Evolutionary conservation across 352 stramenopile genomes (phyloP).

Genomic region (Salisapilia sapeloensis): DNA sequence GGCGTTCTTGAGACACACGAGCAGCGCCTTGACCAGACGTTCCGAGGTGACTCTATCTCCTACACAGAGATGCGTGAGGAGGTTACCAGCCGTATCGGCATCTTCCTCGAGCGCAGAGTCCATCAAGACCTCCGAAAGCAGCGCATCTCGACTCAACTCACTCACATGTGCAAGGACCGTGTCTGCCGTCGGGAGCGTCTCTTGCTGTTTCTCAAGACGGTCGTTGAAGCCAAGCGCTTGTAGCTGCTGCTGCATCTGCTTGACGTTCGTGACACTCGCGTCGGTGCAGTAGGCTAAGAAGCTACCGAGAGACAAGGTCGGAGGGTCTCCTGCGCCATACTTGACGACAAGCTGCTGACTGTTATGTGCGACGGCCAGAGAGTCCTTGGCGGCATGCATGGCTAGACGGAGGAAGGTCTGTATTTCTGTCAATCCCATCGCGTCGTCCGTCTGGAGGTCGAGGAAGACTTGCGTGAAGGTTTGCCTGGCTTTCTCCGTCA

Average conservation of each 20-base stretch:
- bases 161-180: constrained; percentile 31
- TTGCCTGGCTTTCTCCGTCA: constrained; percentile 56
- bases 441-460: constrained; percentile 25
- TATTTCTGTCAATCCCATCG: constrained; percentile 37
- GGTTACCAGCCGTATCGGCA: constrained; percentile 56
- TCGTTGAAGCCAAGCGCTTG: constrained; percentile 70
- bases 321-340: constrained; percentile 33
- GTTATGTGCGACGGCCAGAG: constrained; percentile 41
- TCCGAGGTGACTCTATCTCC: constrained; percentile 33
- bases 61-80: constrained; percentile 53
- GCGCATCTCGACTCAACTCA: constrained; percentile 31
- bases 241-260: constrained; percentile 68
- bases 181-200: constrained; percentile 10
- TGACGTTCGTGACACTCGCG: constrained; percentile 42
- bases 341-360: constrained; percentile 45
- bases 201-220: constrained; percentile 38
- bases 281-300: constrained; percentile 79
- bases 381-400: constrained; percentile 30
- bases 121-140: constrained; percentile 72
- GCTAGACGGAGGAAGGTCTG: constrained; percentile 52
- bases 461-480: constrained; percentile 66
- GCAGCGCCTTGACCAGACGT: constrained; percentile 45
- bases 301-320: constrained; percentile 41
- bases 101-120: constrained; percentile 78
- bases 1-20: constrained; percentile 61